Base-by-base conservation (phyloP, 148 eudicot species). In the Pouteria glomerata region DNA sequence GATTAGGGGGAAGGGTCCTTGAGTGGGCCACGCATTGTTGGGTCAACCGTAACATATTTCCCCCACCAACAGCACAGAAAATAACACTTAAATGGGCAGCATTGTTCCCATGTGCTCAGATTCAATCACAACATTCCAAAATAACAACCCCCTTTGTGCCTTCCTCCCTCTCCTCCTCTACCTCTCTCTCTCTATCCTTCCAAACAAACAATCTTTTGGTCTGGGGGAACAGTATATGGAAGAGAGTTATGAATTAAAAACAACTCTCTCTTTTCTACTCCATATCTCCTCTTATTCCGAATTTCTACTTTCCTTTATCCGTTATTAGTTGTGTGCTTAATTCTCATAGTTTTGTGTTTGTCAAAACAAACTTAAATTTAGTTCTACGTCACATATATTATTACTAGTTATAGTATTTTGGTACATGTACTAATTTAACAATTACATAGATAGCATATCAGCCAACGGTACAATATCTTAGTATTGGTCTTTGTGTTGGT, bases 51-150 rank as follows among this genome's bases (percentile, higher is more conserved):
- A 70, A 79, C 82, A 82, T 71, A 83, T 63, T 68, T 81, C 83
- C 85, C n/a, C 90, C 80, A 66, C 83, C 80, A 81, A 73, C 68
- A 74, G 76, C 66, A 75, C 71, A 60, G 55, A 80, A 81, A 79
- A 34, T 37, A 69, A 57, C 58, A 68, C 78, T 53, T 55, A 72
- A 84, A 75, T 65, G 80, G 82, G 75, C 84, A 81, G 63, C 66
- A 72, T 79, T 47, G 75, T 81, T 75, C 65, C 76, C 89, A 88
- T 85, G 89, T 88, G 89, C 78, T 18, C 60, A 67, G 69, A 83
- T 78, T 88, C 71, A 88, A 88, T 84, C 70, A 85, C 88, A 73
- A 79, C 74, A 70, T 82, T 82, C 83, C 85, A 82, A 82, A 76
- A 39, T 45, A 62, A 65, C 80, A 70, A 76, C 76, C 55, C 81